Base-by-base conservation (phyloP, 768 basidiomycete genomes). In the Suillus cothurnatus region DNA sequence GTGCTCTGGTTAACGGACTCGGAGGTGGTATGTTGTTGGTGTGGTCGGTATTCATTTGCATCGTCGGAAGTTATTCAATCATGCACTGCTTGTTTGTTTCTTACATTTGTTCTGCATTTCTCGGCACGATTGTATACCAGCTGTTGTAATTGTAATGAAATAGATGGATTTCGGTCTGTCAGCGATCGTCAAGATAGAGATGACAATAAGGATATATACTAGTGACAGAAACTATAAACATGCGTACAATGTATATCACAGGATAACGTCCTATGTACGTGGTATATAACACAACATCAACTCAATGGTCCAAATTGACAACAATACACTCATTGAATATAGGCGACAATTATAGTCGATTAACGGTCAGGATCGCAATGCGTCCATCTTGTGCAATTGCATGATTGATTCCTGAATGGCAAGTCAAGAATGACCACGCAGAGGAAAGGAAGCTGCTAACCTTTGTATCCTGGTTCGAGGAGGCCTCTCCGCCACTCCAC, bases 351-450 rank as follows among this genome's bases (percentile, higher is more conserved):
- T 67, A 85, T 31, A 83, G 74, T 26, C 88, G 84, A 36, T 71
- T 68, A 57, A 94, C 87, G 6, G 89, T 94, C 49, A 94, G 79
- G 36, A 95, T 78, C n/a, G 94, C 93, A 21, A 93, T 84, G 32
- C 84, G 84, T 8, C 93, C 93, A 71, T 95, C 94, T 73, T 93
- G 90, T 14, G 85, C 79, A 52, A 95, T 95, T 60, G 84, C 88
- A 72, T 94, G 94, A 71, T 92, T 94, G 39, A 93, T 84, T 64
- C 91, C 92, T 93, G 69, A 21, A 47, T 58, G 56, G 19, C 38
- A 41, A 28, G 41, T 59, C 39, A 59, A 31, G 19, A 41, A 41
- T 41, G 41, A 39, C 6, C n/a, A 23, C n/a, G 23, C 26, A 49
- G 26, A 45, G 41, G 21, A 31, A 19, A 23, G 43, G 28, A 41